phyloP scores from a whole-genome alignment of 176 grass and related monocot species.

The Lolium rigidum region DNA sequence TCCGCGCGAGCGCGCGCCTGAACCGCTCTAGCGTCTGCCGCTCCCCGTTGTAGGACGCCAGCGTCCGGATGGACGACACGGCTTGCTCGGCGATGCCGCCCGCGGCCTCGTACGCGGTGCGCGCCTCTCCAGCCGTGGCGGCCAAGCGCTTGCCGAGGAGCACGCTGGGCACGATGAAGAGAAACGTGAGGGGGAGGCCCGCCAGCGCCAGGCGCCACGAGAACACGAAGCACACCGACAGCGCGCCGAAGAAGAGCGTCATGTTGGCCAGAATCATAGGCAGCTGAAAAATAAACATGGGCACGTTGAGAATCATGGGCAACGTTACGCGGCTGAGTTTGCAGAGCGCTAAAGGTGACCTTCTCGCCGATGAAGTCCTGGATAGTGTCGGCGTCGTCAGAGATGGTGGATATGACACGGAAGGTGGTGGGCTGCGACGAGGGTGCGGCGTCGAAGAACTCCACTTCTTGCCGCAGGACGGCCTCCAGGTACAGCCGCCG shows the following conservation, averaged over 20 bases:
- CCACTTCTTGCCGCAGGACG: conserved; percentile 54
- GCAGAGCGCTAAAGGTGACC: neutral
- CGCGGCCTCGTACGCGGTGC: conserved; percentile 51
- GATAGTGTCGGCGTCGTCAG: conserved; percentile 64
- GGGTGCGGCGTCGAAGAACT: conserved; percentile 60
- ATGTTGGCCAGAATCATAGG: conserved; percentile 52
- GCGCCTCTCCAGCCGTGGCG: conserved; percentile 25
- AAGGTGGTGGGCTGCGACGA: conserved; percentile 49
- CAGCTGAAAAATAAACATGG: conserved; percentile 16
- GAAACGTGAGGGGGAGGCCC: conserved; percentile 53
- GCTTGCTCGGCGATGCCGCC: conserved; percentile 57
- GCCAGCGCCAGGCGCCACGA: conserved; percentile 62
- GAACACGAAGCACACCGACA: conserved; percentile 49
- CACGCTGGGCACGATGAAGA: conserved; percentile 55
- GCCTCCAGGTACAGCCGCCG: conserved; percentile 60
- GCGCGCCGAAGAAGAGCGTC: conserved; percentile 47
- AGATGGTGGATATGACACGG: conserved; percentile 64
- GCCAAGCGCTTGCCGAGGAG: conserved; percentile 55
- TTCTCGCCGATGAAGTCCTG: conserved; percentile 70
- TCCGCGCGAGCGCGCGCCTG: conserved; percentile 43
- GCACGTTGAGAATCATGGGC: neutral
- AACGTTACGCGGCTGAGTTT: no score
- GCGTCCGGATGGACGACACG: conserved; percentile 59
- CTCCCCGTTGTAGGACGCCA: conserved; percentile 56
- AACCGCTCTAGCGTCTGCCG: conserved; percentile 50